Conservation (phyloP, 768 basidiomycete species). For the Leccinum uliginosum region DNA sequence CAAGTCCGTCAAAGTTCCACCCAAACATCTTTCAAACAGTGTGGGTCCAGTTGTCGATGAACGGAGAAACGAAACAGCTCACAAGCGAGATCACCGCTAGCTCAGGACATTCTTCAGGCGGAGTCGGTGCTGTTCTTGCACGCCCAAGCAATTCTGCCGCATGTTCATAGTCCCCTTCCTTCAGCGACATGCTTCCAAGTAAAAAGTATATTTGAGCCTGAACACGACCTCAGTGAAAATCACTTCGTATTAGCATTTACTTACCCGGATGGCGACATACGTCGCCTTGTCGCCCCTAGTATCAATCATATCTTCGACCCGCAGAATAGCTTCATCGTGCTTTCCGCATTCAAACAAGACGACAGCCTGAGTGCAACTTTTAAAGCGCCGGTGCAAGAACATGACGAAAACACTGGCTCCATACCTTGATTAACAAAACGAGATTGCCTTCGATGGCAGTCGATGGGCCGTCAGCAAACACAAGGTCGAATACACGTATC, state of each 20-base stretch:
- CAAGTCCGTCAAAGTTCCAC: constrained; percentile 13
- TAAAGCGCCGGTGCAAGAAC: neutral
- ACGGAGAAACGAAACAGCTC: neutral
- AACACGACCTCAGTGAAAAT: neutral
- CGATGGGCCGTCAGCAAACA: neutral
- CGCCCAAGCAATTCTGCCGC: neutral
- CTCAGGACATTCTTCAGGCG: neutral
- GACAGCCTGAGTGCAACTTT: neutral
- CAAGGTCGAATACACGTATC: constrained; percentile 8
- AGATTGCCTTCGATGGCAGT: constrained; percentile 1
- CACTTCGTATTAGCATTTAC: neutral
- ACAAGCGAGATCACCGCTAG: constrained; percentile 9
- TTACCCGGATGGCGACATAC: constrained; percentile 3
- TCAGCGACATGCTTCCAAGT: neutral
- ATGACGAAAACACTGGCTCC: fast-evolving
- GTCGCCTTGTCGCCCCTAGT: neutral
- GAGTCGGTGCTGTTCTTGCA: neutral
- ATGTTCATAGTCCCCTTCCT: neutral
- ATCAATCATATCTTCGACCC: constrained; percentile 1
- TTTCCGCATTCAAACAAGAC: constrained; percentile 8
- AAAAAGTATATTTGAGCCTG: constrained; percentile 8
- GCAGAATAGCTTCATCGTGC: constrained; percentile 5
- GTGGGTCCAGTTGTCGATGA: neutral
- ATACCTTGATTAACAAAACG: constrained; percentile 13
- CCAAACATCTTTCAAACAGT: constrained; percentile 4